phyloP scores from a whole-genome alignment of 2,329 filamentous ascomycete genomes.

The Fusarium lyarnte region DNA sequence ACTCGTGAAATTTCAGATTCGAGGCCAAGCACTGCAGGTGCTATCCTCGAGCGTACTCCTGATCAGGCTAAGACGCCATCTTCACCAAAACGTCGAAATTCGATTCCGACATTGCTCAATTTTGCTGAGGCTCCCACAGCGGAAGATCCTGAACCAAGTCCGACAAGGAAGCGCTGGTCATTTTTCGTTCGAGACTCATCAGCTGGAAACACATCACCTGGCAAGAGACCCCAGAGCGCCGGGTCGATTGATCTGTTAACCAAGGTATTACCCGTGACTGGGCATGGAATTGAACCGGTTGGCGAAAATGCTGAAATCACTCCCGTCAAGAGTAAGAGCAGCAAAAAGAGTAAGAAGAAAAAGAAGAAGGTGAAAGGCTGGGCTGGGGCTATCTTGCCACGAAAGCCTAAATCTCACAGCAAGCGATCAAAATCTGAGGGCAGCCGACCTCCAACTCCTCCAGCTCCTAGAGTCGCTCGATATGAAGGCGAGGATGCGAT shows the following conservation, averaged over 20 bases:
- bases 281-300: conserved; percentile 48
- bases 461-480: conserved; percentile 46
- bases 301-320: conserved; percentile 34
- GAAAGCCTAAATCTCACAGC: conserved; percentile 64
- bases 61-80: conserved; percentile 36
- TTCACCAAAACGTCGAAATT: conserved; percentile 65
- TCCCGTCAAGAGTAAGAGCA: conserved; percentile 42
- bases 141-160: conserved; percentile 55
- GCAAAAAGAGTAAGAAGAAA: conserved; percentile 50
- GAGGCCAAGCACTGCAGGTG: conserved; percentile 76
- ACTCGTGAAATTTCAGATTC: conserved; percentile 58
- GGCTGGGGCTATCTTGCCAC: conserved; percentile 73
- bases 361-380: conserved; percentile 80
- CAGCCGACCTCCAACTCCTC: conserved; percentile 59
- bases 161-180: conserved; percentile 68
- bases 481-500: conserved; percentile 46
- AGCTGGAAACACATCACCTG: conserved; percentile 56
- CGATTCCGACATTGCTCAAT: conserved; percentile 64
- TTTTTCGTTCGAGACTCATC: conserved; percentile 71
- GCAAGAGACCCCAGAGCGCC: conserved; percentile 58
- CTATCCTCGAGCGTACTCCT: conserved; percentile 66
- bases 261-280: conserved; percentile 47
- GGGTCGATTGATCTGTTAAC: conserved; percentile 55
- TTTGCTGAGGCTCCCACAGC: conserved; percentile 50
- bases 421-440: conserved; percentile 53